Conservation (phyloP, 331 rosid species). For the Quercus phellos region DNA sequence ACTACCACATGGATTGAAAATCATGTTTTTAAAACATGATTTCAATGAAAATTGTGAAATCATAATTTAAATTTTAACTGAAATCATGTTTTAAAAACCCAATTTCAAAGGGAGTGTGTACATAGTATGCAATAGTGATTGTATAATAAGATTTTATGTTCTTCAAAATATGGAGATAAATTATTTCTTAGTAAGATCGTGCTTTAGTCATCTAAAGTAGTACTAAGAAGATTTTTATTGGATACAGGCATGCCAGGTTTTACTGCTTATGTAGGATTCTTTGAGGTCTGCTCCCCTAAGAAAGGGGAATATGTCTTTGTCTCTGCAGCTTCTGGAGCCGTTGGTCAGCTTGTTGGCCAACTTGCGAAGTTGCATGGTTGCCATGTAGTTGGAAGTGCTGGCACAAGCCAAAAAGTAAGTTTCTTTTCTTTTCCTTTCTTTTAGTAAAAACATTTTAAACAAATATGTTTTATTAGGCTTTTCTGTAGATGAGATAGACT, state of each 20-base stretch:
- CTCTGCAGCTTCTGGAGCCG: conserved; percentile 60
- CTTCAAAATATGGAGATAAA: not conserved
- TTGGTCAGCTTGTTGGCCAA: conserved; percentile 59
- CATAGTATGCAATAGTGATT: too few relatives aligned
- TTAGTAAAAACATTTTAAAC: not conserved
- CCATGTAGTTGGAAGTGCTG: conserved; percentile 52
- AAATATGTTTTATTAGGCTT: not conserved
- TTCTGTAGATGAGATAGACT: not conserved
- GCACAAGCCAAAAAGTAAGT: conserved; percentile 41
- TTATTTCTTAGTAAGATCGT: not conserved
- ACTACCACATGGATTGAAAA: too few relatives aligned
- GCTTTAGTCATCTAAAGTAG: not conserved
- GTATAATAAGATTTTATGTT: too few relatives aligned
- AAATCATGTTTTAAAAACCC: too few relatives aligned
- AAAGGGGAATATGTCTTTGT: conserved; percentile 44
- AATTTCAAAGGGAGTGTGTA: too few relatives aligned
- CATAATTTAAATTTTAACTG: too few relatives aligned
- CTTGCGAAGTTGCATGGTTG: conserved; percentile 57
- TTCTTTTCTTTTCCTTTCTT: not conserved
- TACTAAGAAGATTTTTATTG: not conserved
- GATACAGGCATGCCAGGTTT: conserved; percentile 49
- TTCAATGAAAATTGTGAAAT: too few relatives aligned
- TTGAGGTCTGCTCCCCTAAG: conserved; percentile 51
- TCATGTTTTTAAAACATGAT: too few relatives aligned
- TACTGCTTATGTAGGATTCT: conserved; percentile 54